phyloP scores from a whole-genome alignment of 192 early-diverging fungal species.

The Backusella circina region DNA sequence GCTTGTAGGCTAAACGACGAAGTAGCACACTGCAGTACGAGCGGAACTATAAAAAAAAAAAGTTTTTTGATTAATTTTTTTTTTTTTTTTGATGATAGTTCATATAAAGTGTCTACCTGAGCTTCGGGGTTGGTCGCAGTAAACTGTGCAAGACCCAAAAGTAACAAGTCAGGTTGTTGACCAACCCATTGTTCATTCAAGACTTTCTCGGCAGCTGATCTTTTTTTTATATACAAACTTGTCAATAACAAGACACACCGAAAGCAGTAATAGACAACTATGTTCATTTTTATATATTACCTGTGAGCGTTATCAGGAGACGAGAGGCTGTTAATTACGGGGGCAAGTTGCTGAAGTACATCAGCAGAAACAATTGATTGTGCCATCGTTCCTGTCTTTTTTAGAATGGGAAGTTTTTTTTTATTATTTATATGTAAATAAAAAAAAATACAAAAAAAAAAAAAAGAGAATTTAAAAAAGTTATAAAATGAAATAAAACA shows the following conservation, averaged over 20 bases:
- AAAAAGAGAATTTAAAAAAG: constrained; percentile 6
- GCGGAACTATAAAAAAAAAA: constrained; percentile 40
- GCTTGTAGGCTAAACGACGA: constrained; percentile 53
- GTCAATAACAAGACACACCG: background rate
- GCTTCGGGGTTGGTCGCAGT: constrained; percentile 29
- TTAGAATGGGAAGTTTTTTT: background rate
- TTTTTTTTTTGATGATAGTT: background rate
- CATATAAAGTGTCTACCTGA: constrained; percentile 17
- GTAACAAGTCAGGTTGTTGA: constrained; percentile 43
- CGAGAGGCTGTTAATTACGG: constrained; percentile 41
- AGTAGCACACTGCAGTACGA: constrained; percentile 48
- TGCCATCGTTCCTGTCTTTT: constrained; percentile 15
- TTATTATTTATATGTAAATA: background rate
- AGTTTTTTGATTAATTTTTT: background rate
- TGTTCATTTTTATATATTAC: constrained; percentile 2
- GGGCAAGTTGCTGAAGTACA: constrained; percentile 40
- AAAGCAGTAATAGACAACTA: background rate
- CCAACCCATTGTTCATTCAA: constrained; percentile 55
- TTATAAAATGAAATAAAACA: constrained; percentile 21
- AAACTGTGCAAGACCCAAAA: constrained; percentile 46
- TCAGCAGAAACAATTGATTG: constrained; percentile 42
- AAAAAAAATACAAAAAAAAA: background rate
- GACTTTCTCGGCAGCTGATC: constrained; percentile 44
- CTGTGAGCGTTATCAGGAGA: constrained; percentile 45
- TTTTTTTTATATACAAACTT: constrained; percentile 5